Evolutionary conservation across 2,329 filamentous ascomycete species (phyloP).

Genomic region (Didymella keratinophila): DNA sequence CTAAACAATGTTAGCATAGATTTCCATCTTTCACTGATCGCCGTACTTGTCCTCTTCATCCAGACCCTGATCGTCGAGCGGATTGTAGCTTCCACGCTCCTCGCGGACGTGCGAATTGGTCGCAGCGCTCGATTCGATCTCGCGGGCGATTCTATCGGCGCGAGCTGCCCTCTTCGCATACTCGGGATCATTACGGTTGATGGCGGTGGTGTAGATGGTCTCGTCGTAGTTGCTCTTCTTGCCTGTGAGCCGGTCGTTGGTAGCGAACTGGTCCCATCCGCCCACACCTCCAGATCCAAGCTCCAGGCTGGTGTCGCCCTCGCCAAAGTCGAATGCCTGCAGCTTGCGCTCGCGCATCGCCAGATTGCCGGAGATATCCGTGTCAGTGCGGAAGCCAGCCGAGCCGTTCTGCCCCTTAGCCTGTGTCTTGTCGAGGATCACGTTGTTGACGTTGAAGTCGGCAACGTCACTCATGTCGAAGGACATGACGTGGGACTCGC

Average conservation of each 20-base stretch:
- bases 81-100: constrained; percentile 76
- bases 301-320: constrained; percentile 70
- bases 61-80: constrained; percentile 68
- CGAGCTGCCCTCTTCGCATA: constrained; percentile 80
- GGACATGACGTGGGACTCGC: constrained; percentile 62
- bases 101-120: constrained; percentile 86
- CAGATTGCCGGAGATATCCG: constrained; percentile 81
- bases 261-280: constrained; percentile 92
- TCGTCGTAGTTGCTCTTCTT: constrained; percentile 91
- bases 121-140: constrained; percentile 81
- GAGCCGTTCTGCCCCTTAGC: constrained; percentile 62
- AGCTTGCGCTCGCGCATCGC: constrained; percentile 75
- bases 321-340: constrained; percentile 81
- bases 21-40: not conserved
- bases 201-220: constrained; percentile 90
- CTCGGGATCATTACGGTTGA: constrained; percentile 82
- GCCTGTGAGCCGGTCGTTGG: constrained; percentile 87
- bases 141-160: constrained; percentile 80
- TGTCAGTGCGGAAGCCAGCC: constrained; percentile 81
- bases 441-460: constrained; percentile 63
- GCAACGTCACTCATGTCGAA: constrained; percentile 69
- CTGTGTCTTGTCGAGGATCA: constrained; percentile 61
- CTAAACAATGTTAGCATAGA: constrained; percentile 52
- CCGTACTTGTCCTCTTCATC: constrained; percentile 93
- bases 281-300: constrained; percentile 65